Base-by-base conservation (phyloP, 192 early-diverging fungal genomes). In the Podila epicladia region DNA sequence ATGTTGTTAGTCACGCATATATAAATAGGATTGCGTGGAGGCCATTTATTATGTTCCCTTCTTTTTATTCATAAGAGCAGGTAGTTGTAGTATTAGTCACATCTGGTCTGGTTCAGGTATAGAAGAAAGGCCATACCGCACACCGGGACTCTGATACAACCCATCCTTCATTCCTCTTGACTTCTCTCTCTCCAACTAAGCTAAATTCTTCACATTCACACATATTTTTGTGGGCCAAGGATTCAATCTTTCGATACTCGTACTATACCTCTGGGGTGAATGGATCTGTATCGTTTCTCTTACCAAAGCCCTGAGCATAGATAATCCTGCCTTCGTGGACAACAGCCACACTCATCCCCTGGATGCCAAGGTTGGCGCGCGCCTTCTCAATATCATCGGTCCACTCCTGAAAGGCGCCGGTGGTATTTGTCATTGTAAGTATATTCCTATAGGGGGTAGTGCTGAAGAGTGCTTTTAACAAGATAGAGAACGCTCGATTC, bases 201-300 rank as follows among this genome's bases (percentile, higher is more conserved):
- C n/a, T n/a, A n/a, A n/a, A n/a, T n/a, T n/a, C n/a, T n/a, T n/a
- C n/a, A n/a, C 19, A 32, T 64, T 64, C 41, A 31, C 37, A 64
- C 63, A 49, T 64, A 48, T 48, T 64, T 49, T 64, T 64, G 63
- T 49, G 63, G 63, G 41, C 24, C 63, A 64, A 64, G 63, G 41
- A 64, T 48, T 48, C 63, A 64, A 50, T 49, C 63, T 45, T 64
- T 64, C 41, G 41, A 26, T 64, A 64, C 45, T 64, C 22, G 63
- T 64, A 64, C 63, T 64, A 0, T 69, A 48, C 67, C 58, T 69
- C 67, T 59, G 58, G 53, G 38, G 67, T n/a, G n/a, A n/a, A n/a
- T n/a, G n/a, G n/a, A n/a, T n/a, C n/a, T 69, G 53, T 69, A 48
- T 48, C 58, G 57, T 69, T 69, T 69, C 58, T 69, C 67, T 69